A percentile compares a stretch with the other conserved stretches of the same genome.
phyloP scores from a whole-genome alignment of 208 protist genomes.

The Wallacemonas sp. region DNA sequence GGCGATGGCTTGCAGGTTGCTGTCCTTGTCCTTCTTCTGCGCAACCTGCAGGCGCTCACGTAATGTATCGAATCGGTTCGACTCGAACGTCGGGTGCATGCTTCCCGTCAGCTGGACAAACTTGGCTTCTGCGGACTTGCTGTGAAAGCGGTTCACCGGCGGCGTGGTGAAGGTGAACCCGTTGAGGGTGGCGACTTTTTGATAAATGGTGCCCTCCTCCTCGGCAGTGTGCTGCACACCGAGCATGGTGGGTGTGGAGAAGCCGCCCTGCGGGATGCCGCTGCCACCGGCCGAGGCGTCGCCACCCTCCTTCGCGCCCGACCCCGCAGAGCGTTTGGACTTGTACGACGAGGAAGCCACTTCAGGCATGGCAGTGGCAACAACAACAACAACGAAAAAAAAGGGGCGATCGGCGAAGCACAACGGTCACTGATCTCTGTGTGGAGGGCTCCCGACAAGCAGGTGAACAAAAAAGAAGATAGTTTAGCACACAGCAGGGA shows the following conservation, averaged over 20 bases:
- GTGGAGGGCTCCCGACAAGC: too few relatives aligned
- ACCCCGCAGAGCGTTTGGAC: background rate
- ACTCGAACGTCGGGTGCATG: conserved; percentile 74
- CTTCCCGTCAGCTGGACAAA: conserved; percentile 69
- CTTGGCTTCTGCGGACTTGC: conserved; percentile 68
- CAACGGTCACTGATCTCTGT: too few relatives aligned
- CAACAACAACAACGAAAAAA: background rate
- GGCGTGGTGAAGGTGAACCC: conserved; percentile 81
- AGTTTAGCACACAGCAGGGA: too few relatives aligned
- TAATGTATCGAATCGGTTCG: conserved; percentile 75
- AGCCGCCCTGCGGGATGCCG: conserved; percentile 5
- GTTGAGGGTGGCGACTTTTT: conserved; percentile 65
- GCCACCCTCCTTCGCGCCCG: background rate
- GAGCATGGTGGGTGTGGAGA: conserved; percentile 57
- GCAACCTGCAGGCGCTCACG: conserved; percentile 70
- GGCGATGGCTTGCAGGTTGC: conserved; percentile 76
- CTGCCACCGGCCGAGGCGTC: background rate
- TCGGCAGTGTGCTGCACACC: conserved; percentile 75
- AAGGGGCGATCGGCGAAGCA: too few relatives aligned
- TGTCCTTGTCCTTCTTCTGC: conserved; percentile 69
- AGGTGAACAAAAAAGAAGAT: too few relatives aligned
- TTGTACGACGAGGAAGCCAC: conserved; percentile 13
- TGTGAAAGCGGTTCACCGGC: conserved; percentile 80
- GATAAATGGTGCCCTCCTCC: conserved; percentile 68
- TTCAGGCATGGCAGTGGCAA: conserved; percentile 1